Percentiles rank a stretch among this genome's conserved stretches.
phyloP scores from a whole-genome alignment of 2,329 filamentous ascomycete genomes.

The Sporothrix pseudoabietina region DNA sequence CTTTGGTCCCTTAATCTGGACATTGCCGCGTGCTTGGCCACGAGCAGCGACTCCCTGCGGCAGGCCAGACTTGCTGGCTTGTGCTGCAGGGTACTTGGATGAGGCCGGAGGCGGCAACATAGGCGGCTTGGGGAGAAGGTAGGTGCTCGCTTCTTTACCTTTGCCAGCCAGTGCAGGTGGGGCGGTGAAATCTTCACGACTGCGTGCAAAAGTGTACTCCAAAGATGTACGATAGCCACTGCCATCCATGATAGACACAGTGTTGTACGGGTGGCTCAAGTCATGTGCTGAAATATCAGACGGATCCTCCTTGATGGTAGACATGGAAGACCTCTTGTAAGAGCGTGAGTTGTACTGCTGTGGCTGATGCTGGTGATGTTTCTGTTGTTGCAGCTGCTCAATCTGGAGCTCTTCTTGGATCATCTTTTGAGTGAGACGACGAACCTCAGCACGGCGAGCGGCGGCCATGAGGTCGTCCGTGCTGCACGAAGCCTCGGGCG shows the following conservation, averaged over 20 bases:
- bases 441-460: constrained; percentile 58
- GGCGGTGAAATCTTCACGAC: background rate
- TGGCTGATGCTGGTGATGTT: background rate
- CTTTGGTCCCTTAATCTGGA: background rate
- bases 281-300: constrained; percentile 11
- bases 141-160: background rate
- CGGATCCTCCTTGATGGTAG: constrained; percentile 34
- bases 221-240: background rate
- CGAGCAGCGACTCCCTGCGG: constrained; percentile 10
- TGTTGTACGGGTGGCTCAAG: background rate
- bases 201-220: background rate
- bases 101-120: background rate
- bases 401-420: constrained; percentile 61
- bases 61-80: background rate
- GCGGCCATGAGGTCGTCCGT: constrained; percentile 53
- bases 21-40: background rate
- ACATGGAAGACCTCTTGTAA: constrained; percentile 32
- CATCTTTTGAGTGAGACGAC: constrained; percentile 56
- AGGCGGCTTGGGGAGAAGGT: constrained; percentile 3
- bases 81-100: background rate
- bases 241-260: background rate
- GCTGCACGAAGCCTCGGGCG: constrained; percentile 48
- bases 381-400: constrained; percentile 41
- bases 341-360: constrained; percentile 7
- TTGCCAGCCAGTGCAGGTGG: background rate